phyloP scores from a whole-genome alignment of 306 rosid genomes.

The Trichosanthes cucumerina region DNA sequence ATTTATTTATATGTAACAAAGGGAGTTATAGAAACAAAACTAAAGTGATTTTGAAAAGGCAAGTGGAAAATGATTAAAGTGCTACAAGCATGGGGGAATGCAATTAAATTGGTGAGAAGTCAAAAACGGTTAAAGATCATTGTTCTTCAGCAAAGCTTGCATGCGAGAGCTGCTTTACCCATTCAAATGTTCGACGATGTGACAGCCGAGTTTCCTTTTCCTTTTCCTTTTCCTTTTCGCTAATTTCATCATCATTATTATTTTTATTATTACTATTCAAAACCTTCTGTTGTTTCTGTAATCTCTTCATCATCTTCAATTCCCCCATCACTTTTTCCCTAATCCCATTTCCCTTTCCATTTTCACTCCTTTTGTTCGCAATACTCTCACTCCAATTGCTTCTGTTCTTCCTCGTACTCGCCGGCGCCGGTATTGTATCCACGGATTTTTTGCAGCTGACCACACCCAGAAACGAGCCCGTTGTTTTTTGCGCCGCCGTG shows the following conservation, averaged over 20 bases:
- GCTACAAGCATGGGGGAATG: background rate
- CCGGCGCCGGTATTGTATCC: slow-evolving; percentile 21
- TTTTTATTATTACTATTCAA: too few species aligned
- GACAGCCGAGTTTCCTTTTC: slow-evolving; percentile 10
- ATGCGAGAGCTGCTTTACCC: slow-evolving; percentile 25
- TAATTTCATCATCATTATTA: background rate
- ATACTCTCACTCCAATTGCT: background rate
- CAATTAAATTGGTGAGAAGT: background rate
- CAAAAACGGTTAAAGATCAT: background rate
- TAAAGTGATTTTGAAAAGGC: background rate
- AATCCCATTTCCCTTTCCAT: slow-evolving; percentile 23
- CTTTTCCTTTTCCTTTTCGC: slow-evolving; percentile 11
- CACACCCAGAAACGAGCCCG: slow-evolving; percentile 32
- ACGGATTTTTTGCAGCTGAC: slow-evolving; percentile 43
- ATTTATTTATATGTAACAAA: too few species aligned
- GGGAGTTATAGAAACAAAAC: background rate
- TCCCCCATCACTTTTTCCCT: slow-evolving; percentile 33
- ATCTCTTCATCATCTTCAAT: slow-evolving; percentile 16
- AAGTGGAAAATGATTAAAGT: background rate
- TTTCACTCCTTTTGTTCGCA: background rate
- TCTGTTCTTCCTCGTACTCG: background rate
- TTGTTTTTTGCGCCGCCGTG: slow-evolving; percentile 20
- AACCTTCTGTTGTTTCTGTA: slow-evolving; percentile 2
- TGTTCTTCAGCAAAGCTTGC: slow-evolving; percentile 11
- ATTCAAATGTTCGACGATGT: slow-evolving; percentile 20